Evolutionary conservation across 768 basidiomycete species (phyloP), one percentile per base, ranked within the genome.

Genomic region (Paxillus rubicundulus): DNA sequence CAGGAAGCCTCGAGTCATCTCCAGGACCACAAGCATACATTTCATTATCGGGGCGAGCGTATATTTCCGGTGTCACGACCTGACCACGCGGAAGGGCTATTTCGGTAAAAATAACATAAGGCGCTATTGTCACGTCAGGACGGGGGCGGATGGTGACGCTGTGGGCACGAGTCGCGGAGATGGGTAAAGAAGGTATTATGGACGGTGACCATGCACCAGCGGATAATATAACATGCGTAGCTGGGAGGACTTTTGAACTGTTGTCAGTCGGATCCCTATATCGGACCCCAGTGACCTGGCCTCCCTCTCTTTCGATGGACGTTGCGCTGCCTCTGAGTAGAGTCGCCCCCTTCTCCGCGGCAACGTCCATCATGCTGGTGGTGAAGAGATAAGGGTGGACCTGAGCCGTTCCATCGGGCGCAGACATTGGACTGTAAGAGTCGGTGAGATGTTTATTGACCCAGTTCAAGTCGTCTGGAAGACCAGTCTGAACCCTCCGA

Each of bases 171-270:
- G 78, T 83, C 39, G 77, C 78, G n/a, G 72, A 61, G 58, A 89
- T 77, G 14, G 85, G 84, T 27, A 89, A 74, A 17, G 69, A 55
- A 9, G 79, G 73, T 30, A 87, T 47, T 52, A 95, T 65, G 9
- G 63, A 62, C 8, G 89, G 76, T 0, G 90, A 89, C 92, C 93
- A 97, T 14, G 90, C 87, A 21, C 93, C 93, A n/a, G 89, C 89
- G 37, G 85, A 79, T 45, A 97, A 67, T 37, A 96, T 73, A 55
- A 93, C 81, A 50, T 86, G 77, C 9, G 86, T 86, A 14, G 87
- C 85, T 0, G 75, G 66, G 16, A 87, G 61, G n/a, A 68, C 68
- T 51, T 65, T 65, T 6, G 55, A 58, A 21, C 61, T 56, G 45
- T 57, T 52, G 12, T 58, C 64, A 2, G 54, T 49, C 14, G 52